phyloP scores from a whole-genome alignment of 306 rosid genomes.

The Neltuma alba region DNA sequence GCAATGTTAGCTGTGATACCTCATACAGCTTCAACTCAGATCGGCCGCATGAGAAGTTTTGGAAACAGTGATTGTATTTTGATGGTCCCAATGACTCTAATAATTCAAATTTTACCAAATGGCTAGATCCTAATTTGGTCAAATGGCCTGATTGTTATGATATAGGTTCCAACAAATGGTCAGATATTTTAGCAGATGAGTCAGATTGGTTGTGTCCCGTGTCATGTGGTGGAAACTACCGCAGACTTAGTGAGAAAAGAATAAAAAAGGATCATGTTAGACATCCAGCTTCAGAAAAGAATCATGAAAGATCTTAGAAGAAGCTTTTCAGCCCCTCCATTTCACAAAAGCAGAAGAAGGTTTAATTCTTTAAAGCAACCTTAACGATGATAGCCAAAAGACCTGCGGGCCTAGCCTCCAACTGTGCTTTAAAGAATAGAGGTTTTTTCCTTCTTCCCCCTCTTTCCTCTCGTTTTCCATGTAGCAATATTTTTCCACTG shows the following conservation, averaged over 20 bases:
- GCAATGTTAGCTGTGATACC: slow-evolving; percentile 38
- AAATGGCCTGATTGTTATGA: slow-evolving; percentile 33
- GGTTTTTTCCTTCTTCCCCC: slow-evolving; percentile 44
- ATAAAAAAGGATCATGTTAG: slow-evolving; percentile 36
- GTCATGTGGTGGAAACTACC: slow-evolving; percentile 39
- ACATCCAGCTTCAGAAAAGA: slow-evolving; percentile 39
- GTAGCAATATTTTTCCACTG: slow-evolving; percentile 24
- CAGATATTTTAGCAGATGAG: slow-evolving; percentile 44
- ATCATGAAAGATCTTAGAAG: slow-evolving; percentile 56
- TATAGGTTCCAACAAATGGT: slow-evolving; percentile 36
- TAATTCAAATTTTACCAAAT: slow-evolving; percentile 36
- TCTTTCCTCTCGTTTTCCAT: slow-evolving; percentile 16
- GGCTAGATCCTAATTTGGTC: slow-evolving; percentile 41
- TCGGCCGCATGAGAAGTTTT: slow-evolving; percentile 43
- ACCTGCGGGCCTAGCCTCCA: slow-evolving; percentile 37
- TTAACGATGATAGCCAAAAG: slow-evolving; percentile 37
- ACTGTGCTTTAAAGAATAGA: slow-evolving; percentile 40
- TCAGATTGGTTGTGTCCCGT: slow-evolving; percentile 41
- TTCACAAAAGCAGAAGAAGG: slow-evolving; percentile 61
- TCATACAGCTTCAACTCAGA: slow-evolving; percentile 41
- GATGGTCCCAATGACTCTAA: slow-evolving; percentile 42
- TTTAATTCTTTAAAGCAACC: slow-evolving; percentile 57
- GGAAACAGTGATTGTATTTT: slow-evolving; percentile 36
- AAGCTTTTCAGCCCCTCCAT: slow-evolving; percentile 89
- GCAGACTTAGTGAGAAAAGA: slow-evolving; percentile 31